Percentiles rank a stretch among this genome's conserved stretches.
These are phyloP conservation scores for Rhodotorula sp. DNA, from an alignment of 1,284 basidiomycete genomes.

Conservation along the genomic window DNA sequence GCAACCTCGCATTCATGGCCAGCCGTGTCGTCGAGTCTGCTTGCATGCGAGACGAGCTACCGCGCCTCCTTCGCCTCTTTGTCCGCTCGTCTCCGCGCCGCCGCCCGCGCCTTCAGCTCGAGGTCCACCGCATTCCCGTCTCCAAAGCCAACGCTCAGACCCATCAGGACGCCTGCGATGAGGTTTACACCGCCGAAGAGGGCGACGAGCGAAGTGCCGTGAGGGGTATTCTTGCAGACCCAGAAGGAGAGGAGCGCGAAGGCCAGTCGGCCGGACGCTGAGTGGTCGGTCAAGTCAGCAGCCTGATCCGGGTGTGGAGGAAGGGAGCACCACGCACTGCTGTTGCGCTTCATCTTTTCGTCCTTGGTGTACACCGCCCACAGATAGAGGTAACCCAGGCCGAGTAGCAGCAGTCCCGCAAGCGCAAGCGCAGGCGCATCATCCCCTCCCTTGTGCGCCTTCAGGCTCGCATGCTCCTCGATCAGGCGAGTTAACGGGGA, in stretches of 20 bases:
- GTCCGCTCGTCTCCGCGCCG: background rate
- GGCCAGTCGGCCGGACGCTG: constrained; percentile 28
- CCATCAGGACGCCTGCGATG: constrained; percentile 17
- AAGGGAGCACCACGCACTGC: constrained; percentile 3
- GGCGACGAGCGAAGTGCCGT: constrained; percentile 16
- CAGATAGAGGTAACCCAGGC: constrained; percentile 1
- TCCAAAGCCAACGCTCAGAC: constrained; percentile 20
- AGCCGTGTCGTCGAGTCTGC: too few relatives aligned
- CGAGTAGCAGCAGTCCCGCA: background rate
- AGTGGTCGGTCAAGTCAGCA: too few relatives aligned
- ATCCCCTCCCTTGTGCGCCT: background rate
- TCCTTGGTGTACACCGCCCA: constrained; percentile 29
- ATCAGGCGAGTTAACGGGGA: background rate
- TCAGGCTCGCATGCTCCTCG: background rate
- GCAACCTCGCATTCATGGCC: background rate
- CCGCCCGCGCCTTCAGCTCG: constrained; percentile 11
- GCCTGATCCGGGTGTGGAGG: background rate
- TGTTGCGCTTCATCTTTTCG: constrained; percentile 30
- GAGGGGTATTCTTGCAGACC: constrained; percentile 4
- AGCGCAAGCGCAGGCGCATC: background rate
- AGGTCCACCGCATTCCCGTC: constrained; percentile 36
- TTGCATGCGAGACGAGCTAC: too few relatives aligned
- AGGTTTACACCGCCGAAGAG: constrained; percentile 16
- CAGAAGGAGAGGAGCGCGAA: constrained; percentile 11
- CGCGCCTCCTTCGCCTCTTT: background rate